Conservation (phyloP, 495 filamentous ascomycete species). For the Aspergillus homomorphus region DNA sequence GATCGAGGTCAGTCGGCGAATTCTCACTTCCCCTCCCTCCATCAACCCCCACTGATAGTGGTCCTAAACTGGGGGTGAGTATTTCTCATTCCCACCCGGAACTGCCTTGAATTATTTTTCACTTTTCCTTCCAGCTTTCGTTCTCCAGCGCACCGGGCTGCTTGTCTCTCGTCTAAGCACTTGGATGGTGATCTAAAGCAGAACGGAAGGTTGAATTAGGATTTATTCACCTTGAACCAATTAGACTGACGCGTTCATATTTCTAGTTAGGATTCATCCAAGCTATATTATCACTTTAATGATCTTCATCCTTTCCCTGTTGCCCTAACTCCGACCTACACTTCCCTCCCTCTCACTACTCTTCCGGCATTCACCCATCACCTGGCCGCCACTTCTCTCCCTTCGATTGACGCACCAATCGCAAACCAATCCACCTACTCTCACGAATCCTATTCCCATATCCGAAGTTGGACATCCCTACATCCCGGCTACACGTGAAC, state of each 20-base stretch:
- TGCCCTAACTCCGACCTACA: neutral
- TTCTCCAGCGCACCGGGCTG: neutral
- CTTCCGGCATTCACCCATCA: neutral
- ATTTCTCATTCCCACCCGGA: conserved; percentile 3
- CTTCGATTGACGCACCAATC: neutral
- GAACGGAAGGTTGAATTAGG: neutral
- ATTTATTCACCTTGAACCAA: neutral
- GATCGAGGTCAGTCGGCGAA: conserved; percentile 8
- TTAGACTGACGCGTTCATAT: neutral
- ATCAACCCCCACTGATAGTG: conserved; percentile 13
- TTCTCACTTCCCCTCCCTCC: neutral
- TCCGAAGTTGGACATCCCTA: neutral
- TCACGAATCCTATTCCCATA: neutral
- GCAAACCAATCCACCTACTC: neutral
- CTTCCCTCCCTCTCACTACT: neutral
- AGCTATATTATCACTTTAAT: conserved; percentile 14
- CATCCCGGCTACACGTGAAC: neutral
- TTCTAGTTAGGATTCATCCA: neutral
- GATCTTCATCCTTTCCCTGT: neutral
- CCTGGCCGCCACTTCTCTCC: neutral
- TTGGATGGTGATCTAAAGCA: neutral
- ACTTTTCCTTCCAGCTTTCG: neutral
- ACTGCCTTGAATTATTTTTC: neutral
- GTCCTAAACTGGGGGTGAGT: conserved; percentile 17
- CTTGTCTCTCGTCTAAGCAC: neutral